These are phyloP conservation scores for Tanacetum coccineum DNA, from an alignment of 129 eudicot species.

Conservation along the genomic window DNA sequence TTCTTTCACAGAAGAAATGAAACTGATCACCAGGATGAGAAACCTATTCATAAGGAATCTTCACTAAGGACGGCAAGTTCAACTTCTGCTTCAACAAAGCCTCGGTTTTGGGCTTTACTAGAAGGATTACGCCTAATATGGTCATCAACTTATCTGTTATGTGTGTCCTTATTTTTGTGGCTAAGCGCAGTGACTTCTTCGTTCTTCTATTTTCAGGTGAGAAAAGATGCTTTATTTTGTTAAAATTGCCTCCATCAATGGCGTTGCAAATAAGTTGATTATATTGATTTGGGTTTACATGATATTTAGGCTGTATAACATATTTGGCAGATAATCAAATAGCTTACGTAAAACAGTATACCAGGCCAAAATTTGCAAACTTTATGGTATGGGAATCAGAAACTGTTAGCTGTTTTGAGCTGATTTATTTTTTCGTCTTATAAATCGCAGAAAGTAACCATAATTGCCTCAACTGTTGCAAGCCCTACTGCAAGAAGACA, in stretches of 20 bases:
- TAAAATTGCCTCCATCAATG: background rate
- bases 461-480: conserved; percentile 68
- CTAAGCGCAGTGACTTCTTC: conserved; percentile 81
- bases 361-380: too few relatives aligned
- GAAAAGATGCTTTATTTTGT: conserved; percentile 12
- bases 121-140: conserved; percentile 76
- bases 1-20: conserved; percentile 48
- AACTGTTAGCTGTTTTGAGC: background rate
- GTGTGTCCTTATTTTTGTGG: conserved; percentile 75
- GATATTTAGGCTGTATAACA: background rate
- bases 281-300: background rate
- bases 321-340: conserved; percentile 2
- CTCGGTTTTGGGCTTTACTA: conserved; percentile 67
- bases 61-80: conserved; percentile 33
- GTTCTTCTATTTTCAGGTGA: conserved; percentile 92
- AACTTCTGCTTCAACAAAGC: conserved; percentile 43
- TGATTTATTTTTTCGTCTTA: conserved; percentile 11
- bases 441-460: conserved; percentile 68
- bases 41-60: conserved; percentile 34
- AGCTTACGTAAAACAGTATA: background rate
- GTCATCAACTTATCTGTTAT: conserved; percentile 70
- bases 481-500: conserved; percentile 75
- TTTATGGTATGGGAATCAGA: too few relatives aligned
- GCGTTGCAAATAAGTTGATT: background rate
- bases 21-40: conserved; percentile 33